These are phyloP conservation scores for Zychaea mexicana DNA, from an alignment of 371 early-diverging fungal genomes.

Conservation along the genomic window DNA sequence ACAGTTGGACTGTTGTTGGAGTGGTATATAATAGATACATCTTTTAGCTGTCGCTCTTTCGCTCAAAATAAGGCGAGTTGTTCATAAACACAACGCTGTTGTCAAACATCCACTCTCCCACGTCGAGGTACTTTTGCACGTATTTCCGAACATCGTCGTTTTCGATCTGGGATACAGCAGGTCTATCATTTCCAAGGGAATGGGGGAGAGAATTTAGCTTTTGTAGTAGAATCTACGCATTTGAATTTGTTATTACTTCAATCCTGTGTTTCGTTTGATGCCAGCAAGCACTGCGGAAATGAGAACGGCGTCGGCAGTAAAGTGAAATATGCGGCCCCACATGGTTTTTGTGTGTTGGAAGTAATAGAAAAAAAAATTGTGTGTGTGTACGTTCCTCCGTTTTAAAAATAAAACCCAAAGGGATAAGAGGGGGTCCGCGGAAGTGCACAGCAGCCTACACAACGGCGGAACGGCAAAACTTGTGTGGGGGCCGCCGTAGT, in stretches of 20 bases:
- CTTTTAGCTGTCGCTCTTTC: slow-evolving; percentile 45
- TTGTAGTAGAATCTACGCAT: background rate
- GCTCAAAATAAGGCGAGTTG: slow-evolving; percentile 64
- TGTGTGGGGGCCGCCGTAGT: too few relatives aligned
- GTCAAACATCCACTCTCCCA: slow-evolving; percentile 73
- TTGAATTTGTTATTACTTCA: slow-evolving; percentile 40
- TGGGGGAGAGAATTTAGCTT: too few relatives aligned
- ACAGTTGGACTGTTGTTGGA: background rate
- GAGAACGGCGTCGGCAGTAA: slow-evolving; percentile 71
- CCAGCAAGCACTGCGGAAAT: slow-evolving; percentile 79
- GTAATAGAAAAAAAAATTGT: too few relatives aligned
- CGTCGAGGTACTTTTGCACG: slow-evolving; percentile 60
- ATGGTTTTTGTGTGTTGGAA: slow-evolving; percentile 21
- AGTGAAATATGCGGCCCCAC: slow-evolving; percentile 66
- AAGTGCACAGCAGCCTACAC: too few relatives aligned
- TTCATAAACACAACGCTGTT: slow-evolving; percentile 58
- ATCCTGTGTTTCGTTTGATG: slow-evolving; percentile 72
- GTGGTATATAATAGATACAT: background rate
- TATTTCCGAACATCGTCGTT: slow-evolving; percentile 56
- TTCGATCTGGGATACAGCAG: slow-evolving; percentile 59
- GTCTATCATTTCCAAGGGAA: slow-evolving; percentile 27
- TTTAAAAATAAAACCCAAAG: too few relatives aligned
- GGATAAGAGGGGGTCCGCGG: too few relatives aligned
- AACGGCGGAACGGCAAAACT: too few relatives aligned
- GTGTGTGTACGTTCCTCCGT: too few relatives aligned